Base-by-base conservation (phyloP, 495 filamentous ascomycete genomes). In the Daldinia concentrica region DNA sequence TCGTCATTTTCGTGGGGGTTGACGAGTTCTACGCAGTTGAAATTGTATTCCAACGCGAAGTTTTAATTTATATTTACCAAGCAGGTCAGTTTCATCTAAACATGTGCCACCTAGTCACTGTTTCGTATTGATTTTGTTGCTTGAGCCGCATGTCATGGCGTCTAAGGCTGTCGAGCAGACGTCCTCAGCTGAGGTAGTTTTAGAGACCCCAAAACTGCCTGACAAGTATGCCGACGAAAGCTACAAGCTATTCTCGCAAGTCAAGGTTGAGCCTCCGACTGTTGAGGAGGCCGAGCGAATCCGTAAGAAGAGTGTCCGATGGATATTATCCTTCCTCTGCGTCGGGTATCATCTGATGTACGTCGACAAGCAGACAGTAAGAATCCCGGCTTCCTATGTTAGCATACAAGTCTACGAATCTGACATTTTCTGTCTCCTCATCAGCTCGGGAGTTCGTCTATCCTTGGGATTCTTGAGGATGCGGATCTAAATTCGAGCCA, bases 261-360 rank as follows among this genome's bases (percentile, higher is more conserved):
- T 83, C 12, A 65, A 80, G 66, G 79, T 82, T 1, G 58, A 74
- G 5, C 77, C 79, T 9, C 79, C 81, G 11, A 82, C 77, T 1
- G 69, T 73, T 5, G 75, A 80, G 66, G 79, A 82, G 69, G 79
- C 80, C 0, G 66, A 29, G 26, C 57, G 52, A 34, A 82, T 82
- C 57, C 77, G 80, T 6, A 82, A 80, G 56, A 83, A 80, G 69
- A 77, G 77, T 36, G 59, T 83, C 34, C 71, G 73, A 74, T 77
- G 81, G 52, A 79, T 83, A 39, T 62, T 83, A 29, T 78, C 81
- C 4, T 82, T 83, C 62, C 68, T 82, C 0, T 83, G 80, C 58
- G 74, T 83, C 32, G 80, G 81, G 22, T 83, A 82, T 62, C 79
- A 82, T 67, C 65, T 83, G 29, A 82, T 82, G 80, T 83, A 82